Percentiles rank a stretch among this genome's conserved stretches.
These are phyloP conservation scores for Polyporus arcularius DNA, from an alignment of 768 basidiomycete species.

Conservation along the genomic window DNA sequence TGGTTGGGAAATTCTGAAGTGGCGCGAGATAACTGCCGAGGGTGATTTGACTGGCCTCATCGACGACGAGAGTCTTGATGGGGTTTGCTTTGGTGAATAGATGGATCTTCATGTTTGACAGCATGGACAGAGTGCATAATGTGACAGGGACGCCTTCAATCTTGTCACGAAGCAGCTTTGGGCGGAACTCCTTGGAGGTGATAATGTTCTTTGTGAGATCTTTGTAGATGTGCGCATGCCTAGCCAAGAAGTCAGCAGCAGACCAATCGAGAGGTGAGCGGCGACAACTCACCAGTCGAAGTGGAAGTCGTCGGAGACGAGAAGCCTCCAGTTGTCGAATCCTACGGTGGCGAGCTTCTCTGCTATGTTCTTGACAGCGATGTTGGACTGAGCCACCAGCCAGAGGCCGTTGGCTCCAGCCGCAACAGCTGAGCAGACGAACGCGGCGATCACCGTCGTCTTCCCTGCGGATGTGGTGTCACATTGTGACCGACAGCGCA, in stretches of 20 bases:
- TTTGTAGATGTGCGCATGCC: slow-evolving; percentile 81
- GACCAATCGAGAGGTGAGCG: slow-evolving; percentile 7
- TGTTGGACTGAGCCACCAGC: slow-evolving; percentile 84
- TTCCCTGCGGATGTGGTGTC: slow-evolving; percentile 21
- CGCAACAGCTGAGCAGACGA: slow-evolving; percentile 29
- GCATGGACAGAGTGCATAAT: slow-evolving; percentile 78
- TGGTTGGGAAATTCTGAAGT: slow-evolving; percentile 26
- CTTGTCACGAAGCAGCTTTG: slow-evolving; percentile 15
- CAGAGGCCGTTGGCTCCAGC: slow-evolving; percentile 52
- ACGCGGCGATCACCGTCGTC: slow-evolving; percentile 36
- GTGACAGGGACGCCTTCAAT: slow-evolving; percentile 55
- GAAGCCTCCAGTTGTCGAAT: slow-evolving; percentile 59
- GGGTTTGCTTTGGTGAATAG: slow-evolving; percentile 30
- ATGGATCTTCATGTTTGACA: slow-evolving; percentile 42
- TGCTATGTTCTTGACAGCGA: slow-evolving; percentile 89
- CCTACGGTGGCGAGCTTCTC: slow-evolving; percentile 65
- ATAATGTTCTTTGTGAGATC: slow-evolving; percentile 53
- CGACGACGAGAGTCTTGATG: slow-evolving; percentile 34
- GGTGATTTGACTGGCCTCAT: slow-evolving; percentile 36
- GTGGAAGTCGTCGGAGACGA: slow-evolving; percentile 74
- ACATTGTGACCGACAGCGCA: background rate
- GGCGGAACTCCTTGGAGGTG: slow-evolving; percentile 39
- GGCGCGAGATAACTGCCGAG: slow-evolving; percentile 33
- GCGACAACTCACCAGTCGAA: slow-evolving; percentile 54
- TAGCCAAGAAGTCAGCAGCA: slow-evolving; percentile 29